Evolutionary conservation across 2,329 filamentous ascomycete species (phyloP), one percentile per base, ranked within the genome.

Genomic region (Nigrospora osmanthi): DNA sequence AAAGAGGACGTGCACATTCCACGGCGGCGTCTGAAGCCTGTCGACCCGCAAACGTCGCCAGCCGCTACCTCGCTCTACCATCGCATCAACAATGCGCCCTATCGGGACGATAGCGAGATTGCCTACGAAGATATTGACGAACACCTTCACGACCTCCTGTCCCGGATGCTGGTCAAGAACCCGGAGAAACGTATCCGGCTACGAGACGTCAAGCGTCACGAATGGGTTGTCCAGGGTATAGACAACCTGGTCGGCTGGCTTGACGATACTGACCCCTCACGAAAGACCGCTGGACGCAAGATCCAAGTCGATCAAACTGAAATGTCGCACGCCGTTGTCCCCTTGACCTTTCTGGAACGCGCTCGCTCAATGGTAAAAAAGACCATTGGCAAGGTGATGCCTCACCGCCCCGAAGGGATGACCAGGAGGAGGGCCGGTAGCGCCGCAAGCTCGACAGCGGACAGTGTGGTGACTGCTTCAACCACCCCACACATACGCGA

Each of bases 251-350:
- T 80, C 31, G 73, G 76, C 11, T 98, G 93, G 93, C 79, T 96
- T n/a, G 89, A 95, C 55, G 89, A 95, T 51, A 95, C 90, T 1
- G 91, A 97, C 57, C 89, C 90, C 2, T 83, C 81, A 34, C 78
- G 83, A 33, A 84, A 84, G 48, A 84, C 82, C 31, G 80, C 87
- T 46, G 89, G 89, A 52, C 83, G 85, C 60, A 89, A 82, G 64
- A 97, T 98, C 56, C 85, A 96, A 62, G 88, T 97, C 40, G 90
- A 95, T 47, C 89, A 88, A 53, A 83, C 83, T 58, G 93, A 98
- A 65, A 81, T 98, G 57, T 90, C 89, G 38, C 80, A 82, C 45
- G 93, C 93, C 46, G 93, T 98, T 45, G 85, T 95, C 14, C 90
- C 90, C 33, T 80, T 96, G 42, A 90, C 85, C 9, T 81, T 96